Conservation (phyloP, 2,329 filamentous ascomycete genomes). For the Dactylellina haptotyla region DNA sequence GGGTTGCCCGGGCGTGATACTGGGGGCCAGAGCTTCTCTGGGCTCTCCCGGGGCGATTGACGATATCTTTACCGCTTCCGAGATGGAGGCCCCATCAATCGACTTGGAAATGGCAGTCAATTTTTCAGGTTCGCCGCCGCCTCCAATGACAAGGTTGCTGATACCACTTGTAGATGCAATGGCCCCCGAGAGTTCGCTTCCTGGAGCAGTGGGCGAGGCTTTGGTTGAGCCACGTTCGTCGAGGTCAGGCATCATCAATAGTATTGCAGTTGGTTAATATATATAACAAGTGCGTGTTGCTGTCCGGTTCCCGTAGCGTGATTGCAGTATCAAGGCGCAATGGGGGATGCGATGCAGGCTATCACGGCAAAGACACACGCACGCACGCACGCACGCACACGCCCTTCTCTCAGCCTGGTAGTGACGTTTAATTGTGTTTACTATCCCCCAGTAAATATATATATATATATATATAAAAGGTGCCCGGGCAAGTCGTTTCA, state of each 20-base stretch:
- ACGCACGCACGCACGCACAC: conserved; percentile 11
- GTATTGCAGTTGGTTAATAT: neutral
- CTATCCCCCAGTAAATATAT: no score
- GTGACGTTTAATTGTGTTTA: conserved; percentile 2
- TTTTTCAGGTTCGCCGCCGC: conserved; percentile 4
- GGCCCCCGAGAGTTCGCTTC: conserved; percentile 22
- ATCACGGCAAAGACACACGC: conserved; percentile 17
- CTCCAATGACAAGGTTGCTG: neutral
- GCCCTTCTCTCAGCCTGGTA: conserved; percentile 21
- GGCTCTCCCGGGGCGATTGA: conserved; percentile 24
- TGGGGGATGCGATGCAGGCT: conserved; percentile 40
- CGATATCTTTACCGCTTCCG: conserved; percentile 5
- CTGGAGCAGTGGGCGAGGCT: conserved; percentile 10
- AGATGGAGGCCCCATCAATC: neutral
- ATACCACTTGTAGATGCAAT: conserved; percentile 14
- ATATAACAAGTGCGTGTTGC: conserved; percentile 13
- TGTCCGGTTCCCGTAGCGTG: conserved; percentile 1
- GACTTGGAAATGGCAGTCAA: conserved; percentile 2
- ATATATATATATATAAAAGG: no score
- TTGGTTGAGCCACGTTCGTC: conserved; percentile 38
- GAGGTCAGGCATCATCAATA: conserved; percentile 36
- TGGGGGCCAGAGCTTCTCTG: conserved; percentile 14
- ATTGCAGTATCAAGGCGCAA: conserved; percentile 19
- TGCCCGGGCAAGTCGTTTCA: no score
- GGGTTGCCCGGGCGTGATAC: conserved; percentile 35